Conservation (phyloP, 257 asterid species). For the Capsicum rhomboideum region DNA sequence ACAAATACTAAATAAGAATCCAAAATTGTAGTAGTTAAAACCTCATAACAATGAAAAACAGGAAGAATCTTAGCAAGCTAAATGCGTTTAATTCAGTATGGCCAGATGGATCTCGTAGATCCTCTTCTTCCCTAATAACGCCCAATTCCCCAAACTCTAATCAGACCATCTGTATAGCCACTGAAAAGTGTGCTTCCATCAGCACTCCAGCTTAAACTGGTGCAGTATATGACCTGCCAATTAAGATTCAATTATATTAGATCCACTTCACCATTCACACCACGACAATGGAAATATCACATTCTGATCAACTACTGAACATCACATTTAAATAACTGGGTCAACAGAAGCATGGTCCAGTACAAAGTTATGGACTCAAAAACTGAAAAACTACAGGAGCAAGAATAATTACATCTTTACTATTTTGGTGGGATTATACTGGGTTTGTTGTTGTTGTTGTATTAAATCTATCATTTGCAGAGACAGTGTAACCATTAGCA, state of each 20-base stretch:
- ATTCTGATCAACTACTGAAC: neutral
- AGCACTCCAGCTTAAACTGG: constrained; percentile 66
- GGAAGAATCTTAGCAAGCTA: constrained; percentile 2
- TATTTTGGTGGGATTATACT: too few relatives aligned
- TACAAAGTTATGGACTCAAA: neutral
- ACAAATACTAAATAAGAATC: neutral
- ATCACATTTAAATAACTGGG: neutral
- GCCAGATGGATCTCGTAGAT: neutral
- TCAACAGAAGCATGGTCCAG: neutral
- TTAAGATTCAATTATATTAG: neutral
- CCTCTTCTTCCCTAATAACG: constrained; percentile 38
- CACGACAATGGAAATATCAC: neutral
- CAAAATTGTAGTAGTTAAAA: constrained; percentile 27
- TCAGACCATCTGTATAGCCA: constrained; percentile 70
- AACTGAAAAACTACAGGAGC: neutral
- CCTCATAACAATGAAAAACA: constrained; percentile 3
- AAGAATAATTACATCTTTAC: neutral
- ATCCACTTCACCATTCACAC: neutral
- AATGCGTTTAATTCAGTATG: constrained; percentile 6
- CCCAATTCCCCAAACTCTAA: constrained; percentile 60
- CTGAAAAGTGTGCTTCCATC: constrained; percentile 84
- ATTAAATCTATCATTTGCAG: neutral
- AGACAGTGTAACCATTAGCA: neutral
- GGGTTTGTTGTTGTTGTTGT: too few relatives aligned
- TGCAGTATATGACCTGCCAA: constrained; percentile 55